Evolutionary conservation across 345 rosid genomes (phyloP), one percentile per base, ranked within the genome.

Genomic region (Linum tenue): DNA sequence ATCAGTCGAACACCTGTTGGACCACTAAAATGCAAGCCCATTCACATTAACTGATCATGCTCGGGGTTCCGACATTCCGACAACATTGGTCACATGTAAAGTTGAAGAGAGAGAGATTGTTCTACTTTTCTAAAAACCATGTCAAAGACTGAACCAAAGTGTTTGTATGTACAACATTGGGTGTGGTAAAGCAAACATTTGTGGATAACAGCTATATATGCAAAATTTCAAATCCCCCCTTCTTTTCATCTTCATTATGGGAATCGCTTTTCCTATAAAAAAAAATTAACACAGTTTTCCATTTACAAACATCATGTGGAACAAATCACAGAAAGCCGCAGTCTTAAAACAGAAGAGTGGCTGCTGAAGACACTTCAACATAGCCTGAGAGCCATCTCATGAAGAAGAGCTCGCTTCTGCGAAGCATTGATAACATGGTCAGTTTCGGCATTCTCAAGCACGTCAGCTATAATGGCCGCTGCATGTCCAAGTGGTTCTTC

Each of bases 401-500:
- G 99, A 67, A 94, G 85, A 79, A 94, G 88, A n/a, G 91, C 82
- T 68, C 91, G 85, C 74, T 90, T 94, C 83, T 94, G 97, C 22
- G 83, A 78, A 60, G 92, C 89, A 76, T 84, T 90, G 73, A 94
- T 90, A 42, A 90, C 82, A 22, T 83, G 85, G 70, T 78, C 83
- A 17, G 88, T 84, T 75, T 90, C 99, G 14, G 99, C 99, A 76
- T 83, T 86, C 79, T 94, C 99, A 56, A 94, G 80, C 67, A 90
- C 91, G 64, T 94, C 92, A 1, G 91, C 83, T 72, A 94, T 85
- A 73, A 94, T 85, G 37, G 97, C 91, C 7, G 96, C 88, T 66
- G 99, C 99, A 74, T 88, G 97, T 63, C 97, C 99, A 16, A 90
- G 87, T 65, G 95, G 97, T 74, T 90, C 99, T 81, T 90, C 99